Percentiles rank a stretch among this genome's conserved stretches.
These are phyloP conservation scores for Inga leiocalycina DNA, from an alignment of 306 rosid genomes.

Conservation along the genomic window DNA sequence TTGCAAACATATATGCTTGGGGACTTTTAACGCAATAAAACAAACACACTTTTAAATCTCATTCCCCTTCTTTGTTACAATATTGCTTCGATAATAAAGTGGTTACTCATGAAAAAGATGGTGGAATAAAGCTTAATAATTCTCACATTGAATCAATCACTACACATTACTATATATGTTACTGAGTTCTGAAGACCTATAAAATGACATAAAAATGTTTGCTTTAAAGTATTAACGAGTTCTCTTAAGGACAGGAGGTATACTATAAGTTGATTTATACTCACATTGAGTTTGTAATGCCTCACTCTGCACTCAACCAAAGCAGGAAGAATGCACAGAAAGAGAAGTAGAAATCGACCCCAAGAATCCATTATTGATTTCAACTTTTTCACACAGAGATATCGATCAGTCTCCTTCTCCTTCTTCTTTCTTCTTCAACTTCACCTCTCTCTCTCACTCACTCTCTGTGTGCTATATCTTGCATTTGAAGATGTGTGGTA, in stretches of 20 bases:
- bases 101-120: not conserved
- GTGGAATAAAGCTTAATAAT: not conserved
- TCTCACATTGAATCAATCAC: not conserved
- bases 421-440: not conserved
- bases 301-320: constrained; percentile 76
- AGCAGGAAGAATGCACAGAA: constrained; percentile 65
- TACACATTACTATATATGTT: not conserved
- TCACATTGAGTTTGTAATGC: constrained; percentile 78
- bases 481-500: constrained; percentile 16
- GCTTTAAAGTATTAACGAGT: not conserved
- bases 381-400: constrained; percentile 3
- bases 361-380: constrained; percentile 59
- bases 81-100: too few relatives aligned
- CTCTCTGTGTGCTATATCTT: not conserved
- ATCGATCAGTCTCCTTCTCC: not conserved
- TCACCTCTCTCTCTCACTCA: not conserved
- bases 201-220: not conserved
- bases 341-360: constrained; percentile 52
- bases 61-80: too few relatives aligned
- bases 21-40: too few relatives aligned
- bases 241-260: too few relatives aligned
- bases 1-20: too few relatives aligned
- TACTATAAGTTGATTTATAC: constrained; percentile 20
- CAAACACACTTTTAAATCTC: too few relatives aligned
- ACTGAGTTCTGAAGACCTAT: not conserved